phyloP scores from a whole-genome alignment of 306 rosid species.

The Sophora flavescens region DNA sequence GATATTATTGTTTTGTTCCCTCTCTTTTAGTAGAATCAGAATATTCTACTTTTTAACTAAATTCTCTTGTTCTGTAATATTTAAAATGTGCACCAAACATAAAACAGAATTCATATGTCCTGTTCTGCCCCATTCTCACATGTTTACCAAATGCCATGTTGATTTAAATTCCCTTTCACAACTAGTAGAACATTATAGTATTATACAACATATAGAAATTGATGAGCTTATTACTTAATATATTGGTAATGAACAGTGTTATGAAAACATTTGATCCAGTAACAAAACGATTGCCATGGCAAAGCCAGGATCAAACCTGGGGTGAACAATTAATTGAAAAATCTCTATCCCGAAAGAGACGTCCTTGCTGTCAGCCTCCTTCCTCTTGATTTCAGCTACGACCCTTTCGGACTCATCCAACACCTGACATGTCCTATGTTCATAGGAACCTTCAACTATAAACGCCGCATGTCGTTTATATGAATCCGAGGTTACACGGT shows the following conservation, averaged over 20 bases:
- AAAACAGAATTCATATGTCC: no score
- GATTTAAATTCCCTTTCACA: not conserved
- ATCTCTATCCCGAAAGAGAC: constrained; percentile 79
- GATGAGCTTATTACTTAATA: not conserved
- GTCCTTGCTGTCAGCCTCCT: constrained; percentile 60
- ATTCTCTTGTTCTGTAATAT: no score
- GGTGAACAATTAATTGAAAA: constrained; percentile 73
- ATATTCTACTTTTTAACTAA: no score
- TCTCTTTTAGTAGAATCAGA: no score
- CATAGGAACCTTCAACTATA: constrained; percentile 74
- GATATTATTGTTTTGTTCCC: no score
- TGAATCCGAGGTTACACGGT: constrained; percentile 44
- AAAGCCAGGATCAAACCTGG: constrained; percentile 72
- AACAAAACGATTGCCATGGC: constrained; percentile 86
- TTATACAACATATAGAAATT: not conserved
- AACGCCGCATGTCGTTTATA: constrained; percentile 51
- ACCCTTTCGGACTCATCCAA: constrained; percentile 57
- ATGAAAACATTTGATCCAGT: constrained; percentile 82
- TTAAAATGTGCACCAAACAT: no score
- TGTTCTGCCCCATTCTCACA: no score
- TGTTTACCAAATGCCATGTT: not conserved
- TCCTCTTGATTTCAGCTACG: constrained; percentile 82
- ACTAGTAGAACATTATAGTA: no score
- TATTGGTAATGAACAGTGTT: not conserved
- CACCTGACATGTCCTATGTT: constrained; percentile 73